These are phyloP conservation scores for Linderniella brevidens DNA, from an alignment of 257 asterid species.

Conservation along the genomic window DNA sequence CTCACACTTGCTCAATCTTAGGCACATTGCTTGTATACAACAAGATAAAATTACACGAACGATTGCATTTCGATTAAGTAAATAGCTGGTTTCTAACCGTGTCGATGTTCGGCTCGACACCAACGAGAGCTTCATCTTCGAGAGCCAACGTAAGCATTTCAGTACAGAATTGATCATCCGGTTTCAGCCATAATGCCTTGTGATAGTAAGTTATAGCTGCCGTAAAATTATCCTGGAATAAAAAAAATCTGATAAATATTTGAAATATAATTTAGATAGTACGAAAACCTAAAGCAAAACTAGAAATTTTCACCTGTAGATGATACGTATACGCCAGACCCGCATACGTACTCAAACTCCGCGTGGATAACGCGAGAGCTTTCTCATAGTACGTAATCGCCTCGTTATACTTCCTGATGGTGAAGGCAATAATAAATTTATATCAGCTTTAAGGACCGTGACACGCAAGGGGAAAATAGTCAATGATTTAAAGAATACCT, in stretches of 20 bases:
- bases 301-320: constrained; percentile 42
- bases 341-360: constrained; percentile 80
- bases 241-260: constrained; percentile 7
- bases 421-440: not conserved
- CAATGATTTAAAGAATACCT: constrained; percentile 20
- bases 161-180: constrained; percentile 5
- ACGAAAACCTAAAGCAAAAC: not conserved
- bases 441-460: not conserved
- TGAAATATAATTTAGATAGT: not conserved
- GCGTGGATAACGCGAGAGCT: constrained; percentile 87
- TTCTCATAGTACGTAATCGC: constrained; percentile 76
- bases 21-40: too few relatives aligned
- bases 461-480: not conserved
- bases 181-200: constrained; percentile 15
- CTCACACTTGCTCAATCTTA: too few relatives aligned
- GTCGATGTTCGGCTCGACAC: not conserved
- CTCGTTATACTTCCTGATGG: constrained; percentile 69
- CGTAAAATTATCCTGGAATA: constrained; percentile 56
- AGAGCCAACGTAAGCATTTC: constrained; percentile 2
- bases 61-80: too few relatives aligned
- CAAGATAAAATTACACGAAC: too few relatives aligned
- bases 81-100: too few relatives aligned
- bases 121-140: not conserved
- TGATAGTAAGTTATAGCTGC: constrained; percentile 78
- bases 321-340: constrained; percentile 96